A percentile compares a stretch with the other conserved stretches of the same genome.
Evolutionary conservation across 2,329 filamentous ascomycete species (phyloP).

Genomic region (Aspergillus tubingensis): DNA sequence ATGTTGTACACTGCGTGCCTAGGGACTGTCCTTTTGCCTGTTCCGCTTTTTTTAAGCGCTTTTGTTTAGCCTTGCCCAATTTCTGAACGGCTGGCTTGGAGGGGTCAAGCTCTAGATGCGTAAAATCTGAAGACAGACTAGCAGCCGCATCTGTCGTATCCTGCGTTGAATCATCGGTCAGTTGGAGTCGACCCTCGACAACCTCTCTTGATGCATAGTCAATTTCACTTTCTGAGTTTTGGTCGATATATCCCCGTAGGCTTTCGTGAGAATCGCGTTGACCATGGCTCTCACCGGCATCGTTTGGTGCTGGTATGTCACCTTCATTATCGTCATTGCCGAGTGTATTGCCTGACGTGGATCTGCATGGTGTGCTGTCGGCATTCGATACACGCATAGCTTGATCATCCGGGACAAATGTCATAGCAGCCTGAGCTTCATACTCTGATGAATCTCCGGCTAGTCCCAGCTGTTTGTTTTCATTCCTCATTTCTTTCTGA

Average conservation of each 20-base stretch:
- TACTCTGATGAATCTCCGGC: slow-evolving; percentile 9
- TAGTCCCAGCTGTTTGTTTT: slow-evolving; percentile 60
- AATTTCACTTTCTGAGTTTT: slow-evolving; percentile 18
- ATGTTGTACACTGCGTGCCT: slow-evolving; percentile 72
- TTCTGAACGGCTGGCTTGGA: slow-evolving; percentile 27
- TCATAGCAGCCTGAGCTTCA: not conserved
- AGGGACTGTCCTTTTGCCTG: slow-evolving; percentile 22
- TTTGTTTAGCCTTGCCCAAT: slow-evolving; percentile 56
- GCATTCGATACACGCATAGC: not conserved
- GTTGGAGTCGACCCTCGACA: slow-evolving; percentile 42
- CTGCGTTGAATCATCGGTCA: slow-evolving; percentile 16
- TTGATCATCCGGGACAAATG: not conserved
- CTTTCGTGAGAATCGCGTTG: not conserved
- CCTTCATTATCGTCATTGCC: not conserved
- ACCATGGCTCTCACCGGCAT: not conserved
- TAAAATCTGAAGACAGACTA: slow-evolving; percentile 20
- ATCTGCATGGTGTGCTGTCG: not conserved
- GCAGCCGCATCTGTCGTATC: slow-evolving; percentile 14
- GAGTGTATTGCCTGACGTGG: not conserved
- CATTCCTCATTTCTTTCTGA: slow-evolving; percentile 77
- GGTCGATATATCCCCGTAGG: not conserved
- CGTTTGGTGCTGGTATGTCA: too few relatives aligned
- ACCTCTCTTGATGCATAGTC: slow-evolving; percentile 48
- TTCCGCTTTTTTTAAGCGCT: slow-evolving; percentile 52
- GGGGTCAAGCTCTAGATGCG: slow-evolving; percentile 24